Conservation (phyloP, 2,329 filamentous ascomycete species). For the Epichloe glyceriae region DNA sequence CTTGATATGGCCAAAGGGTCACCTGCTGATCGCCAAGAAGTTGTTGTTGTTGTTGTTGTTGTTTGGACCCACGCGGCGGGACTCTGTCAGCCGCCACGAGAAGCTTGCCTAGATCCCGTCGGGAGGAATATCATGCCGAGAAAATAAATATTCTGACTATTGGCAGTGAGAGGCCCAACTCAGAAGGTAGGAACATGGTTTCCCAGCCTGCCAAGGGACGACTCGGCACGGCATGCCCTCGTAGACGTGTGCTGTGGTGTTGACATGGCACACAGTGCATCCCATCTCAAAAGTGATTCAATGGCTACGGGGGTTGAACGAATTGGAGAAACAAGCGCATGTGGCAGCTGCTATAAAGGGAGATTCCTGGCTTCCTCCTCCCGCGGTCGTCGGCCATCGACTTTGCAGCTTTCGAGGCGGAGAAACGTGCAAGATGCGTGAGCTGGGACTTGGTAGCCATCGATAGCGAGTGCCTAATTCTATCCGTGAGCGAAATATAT, state of each 20-base stretch:
- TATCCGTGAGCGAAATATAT: neutral
- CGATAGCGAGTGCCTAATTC: neutral
- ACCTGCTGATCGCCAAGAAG: neutral
- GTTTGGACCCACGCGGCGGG: neutral
- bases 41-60: neutral
- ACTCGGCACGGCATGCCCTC: neutral
- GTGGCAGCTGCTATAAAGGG: too few relatives aligned
- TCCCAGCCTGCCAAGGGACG: neutral
- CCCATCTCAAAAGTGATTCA: too few relatives aligned
- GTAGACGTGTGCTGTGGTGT: neutral
- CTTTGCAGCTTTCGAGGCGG: too few relatives aligned
- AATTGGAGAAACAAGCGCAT: too few relatives aligned
- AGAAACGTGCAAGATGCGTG: neutral
- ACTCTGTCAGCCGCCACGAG: too few relatives aligned
- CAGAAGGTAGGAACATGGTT: neutral
- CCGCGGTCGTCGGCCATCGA: too few relatives aligned
- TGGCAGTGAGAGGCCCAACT: neutral
- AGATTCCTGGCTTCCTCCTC: too few relatives aligned
- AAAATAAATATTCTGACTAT: neutral
- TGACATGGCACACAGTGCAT: too few relatives aligned
- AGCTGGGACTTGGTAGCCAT: neutral
- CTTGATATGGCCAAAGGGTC: neutral
- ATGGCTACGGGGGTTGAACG: too few relatives aligned
- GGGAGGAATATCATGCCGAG: neutral
- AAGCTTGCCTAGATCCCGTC: neutral